Evolutionary conservation across 495 filamentous ascomycete species (phyloP).

Genomic region (Daldinia concentrica): DNA sequence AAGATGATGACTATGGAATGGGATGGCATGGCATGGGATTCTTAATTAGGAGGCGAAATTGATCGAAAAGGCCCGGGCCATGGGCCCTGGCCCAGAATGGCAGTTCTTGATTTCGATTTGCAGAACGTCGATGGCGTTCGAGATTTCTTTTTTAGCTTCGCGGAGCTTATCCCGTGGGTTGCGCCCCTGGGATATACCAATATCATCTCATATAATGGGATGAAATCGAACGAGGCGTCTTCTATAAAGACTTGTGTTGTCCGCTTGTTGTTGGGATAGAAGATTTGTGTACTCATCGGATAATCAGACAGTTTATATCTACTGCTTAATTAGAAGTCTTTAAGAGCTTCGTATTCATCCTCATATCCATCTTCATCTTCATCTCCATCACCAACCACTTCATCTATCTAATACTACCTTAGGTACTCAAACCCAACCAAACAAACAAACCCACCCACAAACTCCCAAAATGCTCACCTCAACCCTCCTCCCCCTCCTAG

Average conservation of each 20-base stretch:
- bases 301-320: not conserved
- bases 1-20: conserved; percentile 17
- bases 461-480: conserved; percentile 43
- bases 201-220: conserved; percentile 9
- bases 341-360: not conserved
- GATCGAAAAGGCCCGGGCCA: conserved; percentile 11
- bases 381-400: not conserved
- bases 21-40: not conserved
- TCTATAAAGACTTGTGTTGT: conserved; percentile 32
- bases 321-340: not conserved
- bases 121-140: conserved; percentile 26
- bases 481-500: conserved; percentile 35
- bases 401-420: conserved; percentile 11
- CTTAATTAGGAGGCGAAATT: conserved; percentile 16
- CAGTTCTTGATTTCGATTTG: not conserved
- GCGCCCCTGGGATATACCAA: not conserved
- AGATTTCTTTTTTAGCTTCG: conserved; percentile 14
- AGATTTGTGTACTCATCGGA: not conserved
- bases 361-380: no score
- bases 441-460: conserved; percentile 8
- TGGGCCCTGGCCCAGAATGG: conserved; percentile 26
- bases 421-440: not conserved
- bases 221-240: conserved; percentile 27
- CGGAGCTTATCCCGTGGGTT: conserved; percentile 2
- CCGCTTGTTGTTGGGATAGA: conserved; percentile 13